Percentiles rank a stretch among this genome's conserved stretches.
phyloP scores from a whole-genome alignment of 1,284 basidiomycete species.

The Tilletia caries region DNA sequence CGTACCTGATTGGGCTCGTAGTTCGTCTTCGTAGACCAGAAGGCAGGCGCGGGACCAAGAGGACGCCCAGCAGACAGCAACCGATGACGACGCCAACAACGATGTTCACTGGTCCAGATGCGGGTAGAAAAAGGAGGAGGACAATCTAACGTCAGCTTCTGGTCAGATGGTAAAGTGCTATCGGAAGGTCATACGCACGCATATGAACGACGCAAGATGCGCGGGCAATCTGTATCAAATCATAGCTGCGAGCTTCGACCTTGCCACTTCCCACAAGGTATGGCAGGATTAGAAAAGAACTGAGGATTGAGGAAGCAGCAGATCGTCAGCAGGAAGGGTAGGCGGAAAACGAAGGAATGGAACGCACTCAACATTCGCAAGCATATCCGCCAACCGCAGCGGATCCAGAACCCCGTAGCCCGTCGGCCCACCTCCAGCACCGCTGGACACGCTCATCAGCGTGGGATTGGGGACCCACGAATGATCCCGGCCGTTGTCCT shows the following conservation, averaged over 20 bases:
- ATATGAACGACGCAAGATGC: neutral
- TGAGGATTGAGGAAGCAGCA: neutral
- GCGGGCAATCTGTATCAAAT: neutral
- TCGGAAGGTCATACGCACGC: too few species aligned
- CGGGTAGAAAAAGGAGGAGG: too few species aligned
- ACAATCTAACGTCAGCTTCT: too few species aligned
- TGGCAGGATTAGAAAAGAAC: neutral
- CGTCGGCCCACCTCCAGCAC: neutral
- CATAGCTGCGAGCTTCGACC: neutral
- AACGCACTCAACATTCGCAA: neutral
- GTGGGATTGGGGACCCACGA: constrained; percentile 10
- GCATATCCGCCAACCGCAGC: neutral
- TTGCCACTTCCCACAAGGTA: neutral
- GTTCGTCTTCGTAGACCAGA: neutral
- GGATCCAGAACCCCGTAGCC: neutral
- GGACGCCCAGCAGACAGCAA: neutral
- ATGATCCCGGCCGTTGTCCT: neutral
- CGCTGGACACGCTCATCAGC: neutral
- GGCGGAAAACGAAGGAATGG: too few species aligned
- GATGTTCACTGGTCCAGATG: neutral
- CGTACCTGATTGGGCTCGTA: constrained; percentile 4
- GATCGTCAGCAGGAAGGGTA: too few species aligned
- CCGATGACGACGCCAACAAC: neutral
- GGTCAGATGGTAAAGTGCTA: too few species aligned
- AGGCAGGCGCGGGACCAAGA: constrained; percentile 6